Evolutionary conservation across 345 rosid species (phyloP).

Genomic region (Lepidium aucheri): DNA sequence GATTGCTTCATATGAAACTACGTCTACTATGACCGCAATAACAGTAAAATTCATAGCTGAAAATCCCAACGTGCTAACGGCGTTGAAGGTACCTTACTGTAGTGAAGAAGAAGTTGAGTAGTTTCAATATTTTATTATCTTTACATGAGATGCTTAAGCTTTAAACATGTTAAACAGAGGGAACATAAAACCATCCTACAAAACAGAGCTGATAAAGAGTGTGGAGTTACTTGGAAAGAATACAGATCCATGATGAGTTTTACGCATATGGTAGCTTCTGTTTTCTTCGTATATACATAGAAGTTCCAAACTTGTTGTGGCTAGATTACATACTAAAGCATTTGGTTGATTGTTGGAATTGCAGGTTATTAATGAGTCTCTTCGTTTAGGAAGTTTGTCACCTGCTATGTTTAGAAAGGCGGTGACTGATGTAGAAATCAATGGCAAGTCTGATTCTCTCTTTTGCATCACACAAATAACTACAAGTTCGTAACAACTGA

Average conservation of each 20-base stretch:
- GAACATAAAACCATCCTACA: constrained; percentile 30
- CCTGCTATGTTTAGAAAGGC: constrained; percentile 35
- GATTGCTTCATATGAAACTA: constrained; percentile 31
- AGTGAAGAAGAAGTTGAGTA: neutral
- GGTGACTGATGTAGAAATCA: constrained; percentile 26
- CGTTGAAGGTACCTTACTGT: constrained; percentile 14
- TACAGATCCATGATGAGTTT: constrained; percentile 29
- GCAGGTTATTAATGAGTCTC: constrained; percentile 40
- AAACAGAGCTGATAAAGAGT: constrained; percentile 12
- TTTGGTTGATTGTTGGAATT: neutral
- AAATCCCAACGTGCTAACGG: constrained; percentile 21
- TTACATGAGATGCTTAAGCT: neutral
- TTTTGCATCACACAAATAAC: neutral
- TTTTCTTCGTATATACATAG: neutral
- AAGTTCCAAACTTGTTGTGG: neutral
- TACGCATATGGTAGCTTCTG: constrained; percentile 23
- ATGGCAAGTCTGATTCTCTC: constrained; percentile 12
- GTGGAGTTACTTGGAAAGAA: constrained; percentile 25
- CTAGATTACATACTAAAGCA: neutral
- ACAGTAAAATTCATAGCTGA: constrained; percentile 23
- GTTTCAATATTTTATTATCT: neutral
- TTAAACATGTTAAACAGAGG: constrained; percentile 20
- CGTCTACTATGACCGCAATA: constrained; percentile 25
- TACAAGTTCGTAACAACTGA: neutral
- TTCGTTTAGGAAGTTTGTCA: constrained; percentile 34